Conservation (phyloP, 257 asterid species). For the Primulina huaijiensis region DNA sequence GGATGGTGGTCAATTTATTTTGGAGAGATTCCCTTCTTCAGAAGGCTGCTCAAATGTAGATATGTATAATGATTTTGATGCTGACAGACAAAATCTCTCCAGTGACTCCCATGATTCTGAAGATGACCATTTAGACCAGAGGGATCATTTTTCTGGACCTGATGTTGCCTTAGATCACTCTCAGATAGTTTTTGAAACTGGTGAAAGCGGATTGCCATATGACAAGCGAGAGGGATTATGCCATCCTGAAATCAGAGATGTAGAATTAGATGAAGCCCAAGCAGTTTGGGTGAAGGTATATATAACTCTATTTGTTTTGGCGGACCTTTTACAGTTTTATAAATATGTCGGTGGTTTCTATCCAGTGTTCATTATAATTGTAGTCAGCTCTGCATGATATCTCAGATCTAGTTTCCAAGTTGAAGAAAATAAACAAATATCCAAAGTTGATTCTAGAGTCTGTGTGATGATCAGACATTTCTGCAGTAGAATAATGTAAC, state of each 20-base stretch:
- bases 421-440: neutral
- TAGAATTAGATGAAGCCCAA: constrained; percentile 67
- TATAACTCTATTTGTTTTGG: constrained; percentile 18
- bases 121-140: constrained; percentile 51
- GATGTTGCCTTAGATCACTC: constrained; percentile 32
- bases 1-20: constrained; percentile 40
- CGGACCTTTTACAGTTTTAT: constrained; percentile 13
- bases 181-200: constrained; percentile 32
- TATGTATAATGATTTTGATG: constrained; percentile 47
- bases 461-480: constrained; percentile 2
- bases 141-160: constrained; percentile 45
- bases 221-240: constrained; percentile 44
- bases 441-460: neutral
- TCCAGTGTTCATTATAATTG: constrained; percentile 6
- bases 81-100: constrained; percentile 49
- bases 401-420: constrained; percentile 7
- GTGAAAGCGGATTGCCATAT: constrained; percentile 39
- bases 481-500: neutral
- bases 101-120: constrained; percentile 59
- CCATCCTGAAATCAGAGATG: constrained; percentile 38
- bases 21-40: constrained; percentile 47
- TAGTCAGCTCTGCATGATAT: neutral
- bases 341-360: constrained; percentile 1
- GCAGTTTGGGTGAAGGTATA: constrained; percentile 98
- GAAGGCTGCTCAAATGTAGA: constrained; percentile 46